These are phyloP conservation scores for Nidula microcarpa DNA, from an alignment of 768 basidiomycete species.

Conservation along the genomic window DNA sequence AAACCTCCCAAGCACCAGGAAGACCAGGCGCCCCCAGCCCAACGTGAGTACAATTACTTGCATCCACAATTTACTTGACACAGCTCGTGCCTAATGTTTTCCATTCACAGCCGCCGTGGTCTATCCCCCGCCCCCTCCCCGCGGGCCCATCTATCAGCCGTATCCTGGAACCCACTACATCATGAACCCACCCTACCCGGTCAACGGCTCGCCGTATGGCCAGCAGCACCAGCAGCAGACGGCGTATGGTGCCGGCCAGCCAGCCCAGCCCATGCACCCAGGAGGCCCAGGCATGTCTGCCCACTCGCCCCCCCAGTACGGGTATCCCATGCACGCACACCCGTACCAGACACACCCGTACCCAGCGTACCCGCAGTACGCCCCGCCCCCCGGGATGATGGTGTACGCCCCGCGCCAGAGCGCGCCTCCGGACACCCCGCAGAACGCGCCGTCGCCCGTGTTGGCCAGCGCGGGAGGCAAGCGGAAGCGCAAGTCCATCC, in stretches of 20 bases:
- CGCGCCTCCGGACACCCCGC: slow-evolving; percentile 30
- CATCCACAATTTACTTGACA: too few species aligned
- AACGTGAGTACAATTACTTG: too few species aligned
- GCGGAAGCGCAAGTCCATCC: slow-evolving; percentile 58
- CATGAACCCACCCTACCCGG: slow-evolving; percentile 72
- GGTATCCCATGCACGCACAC: slow-evolving; percentile 54
- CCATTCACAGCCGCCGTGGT: slow-evolving; percentile 13
- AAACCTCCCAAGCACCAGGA: slow-evolving; percentile 6
- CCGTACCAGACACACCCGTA: slow-evolving; percentile 54
- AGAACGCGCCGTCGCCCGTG: slow-evolving; percentile 26
- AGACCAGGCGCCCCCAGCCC: slow-evolving; percentile 6
- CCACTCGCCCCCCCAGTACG: slow-evolving; percentile 44
- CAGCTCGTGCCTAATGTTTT: slow-evolving; percentile 18
- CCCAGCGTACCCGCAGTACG: slow-evolving; percentile 63
- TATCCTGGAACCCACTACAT: slow-evolving; percentile 54
- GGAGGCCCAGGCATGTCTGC: slow-evolving; percentile 30
- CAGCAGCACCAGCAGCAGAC: slow-evolving; percentile 29
- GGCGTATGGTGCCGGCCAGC: slow-evolving; percentile 25
- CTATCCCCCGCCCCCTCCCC: slow-evolving; percentile 23
- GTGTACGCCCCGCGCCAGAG: slow-evolving; percentile 54
- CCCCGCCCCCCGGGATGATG: slow-evolving; percentile 57
- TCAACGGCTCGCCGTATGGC: slow-evolving; percentile 49
- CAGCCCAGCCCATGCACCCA: slow-evolving; percentile 25
- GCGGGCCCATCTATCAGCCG: slow-evolving; percentile 45
- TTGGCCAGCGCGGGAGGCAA: slow-evolving; percentile 38